Conservation (phyloP, 441 rosid genomes). For the Viola pubescens region DNA sequence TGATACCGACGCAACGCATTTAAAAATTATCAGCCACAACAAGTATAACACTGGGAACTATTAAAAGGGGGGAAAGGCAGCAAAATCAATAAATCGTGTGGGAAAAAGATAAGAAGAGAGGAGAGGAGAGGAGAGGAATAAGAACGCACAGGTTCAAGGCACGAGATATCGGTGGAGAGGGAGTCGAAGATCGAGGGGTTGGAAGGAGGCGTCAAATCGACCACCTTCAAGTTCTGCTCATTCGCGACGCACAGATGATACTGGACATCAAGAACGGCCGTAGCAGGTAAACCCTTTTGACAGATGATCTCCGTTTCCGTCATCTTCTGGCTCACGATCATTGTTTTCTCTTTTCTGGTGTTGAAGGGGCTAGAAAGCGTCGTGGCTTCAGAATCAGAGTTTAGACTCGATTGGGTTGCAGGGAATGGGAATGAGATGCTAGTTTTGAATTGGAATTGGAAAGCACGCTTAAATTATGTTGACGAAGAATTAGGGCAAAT, state of each 20-base stretch:
- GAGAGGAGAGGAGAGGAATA: background rate
- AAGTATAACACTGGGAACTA: background rate
- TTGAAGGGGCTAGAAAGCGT: background rate
- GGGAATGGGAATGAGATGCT: too few relatives aligned
- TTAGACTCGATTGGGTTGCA: too few relatives aligned
- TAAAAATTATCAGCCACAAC: background rate
- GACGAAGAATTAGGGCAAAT: background rate
- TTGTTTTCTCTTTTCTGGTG: slow-evolving; percentile 3
- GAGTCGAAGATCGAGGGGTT: slow-evolving; percentile 35
- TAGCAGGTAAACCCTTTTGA: slow-evolving; percentile 18
- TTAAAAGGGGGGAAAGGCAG: background rate
- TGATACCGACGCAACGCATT: background rate
- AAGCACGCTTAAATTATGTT: too few relatives aligned
- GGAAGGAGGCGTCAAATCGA: slow-evolving; percentile 9
- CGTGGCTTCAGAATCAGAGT: too few relatives aligned
- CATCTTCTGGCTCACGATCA: slow-evolving; percentile 42
- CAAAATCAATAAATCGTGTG: background rate
- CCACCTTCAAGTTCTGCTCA: slow-evolving; percentile 43
- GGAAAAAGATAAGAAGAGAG: background rate
- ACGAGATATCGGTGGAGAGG: slow-evolving; percentile 27
- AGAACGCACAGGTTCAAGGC: slow-evolving; percentile 31
- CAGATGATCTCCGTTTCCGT: slow-evolving; percentile 42
- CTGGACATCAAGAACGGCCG: slow-evolving; percentile 42
- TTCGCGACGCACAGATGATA: slow-evolving; percentile 31
- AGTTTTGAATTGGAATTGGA: background rate